These are phyloP conservation scores for Phyllostachys edulis DNA, from an alignment of 176 grass and related monocot species.

Conservation along the genomic window DNA sequence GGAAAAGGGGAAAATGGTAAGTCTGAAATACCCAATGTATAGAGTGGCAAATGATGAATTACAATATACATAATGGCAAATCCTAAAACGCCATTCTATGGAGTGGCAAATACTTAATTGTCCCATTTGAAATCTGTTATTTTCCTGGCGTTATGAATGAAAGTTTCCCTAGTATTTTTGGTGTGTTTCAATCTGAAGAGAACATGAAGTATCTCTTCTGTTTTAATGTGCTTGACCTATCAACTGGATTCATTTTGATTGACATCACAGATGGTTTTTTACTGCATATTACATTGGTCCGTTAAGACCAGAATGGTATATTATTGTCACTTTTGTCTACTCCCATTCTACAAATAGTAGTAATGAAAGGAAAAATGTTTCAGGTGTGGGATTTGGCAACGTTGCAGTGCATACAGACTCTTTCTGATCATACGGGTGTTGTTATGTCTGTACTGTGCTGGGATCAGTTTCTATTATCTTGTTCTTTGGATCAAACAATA, in stretches of 20 bases:
- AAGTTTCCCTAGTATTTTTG: background rate
- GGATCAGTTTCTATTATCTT: constrained; percentile 97
- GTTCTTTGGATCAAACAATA: constrained; percentile 89
- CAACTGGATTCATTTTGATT: background rate
- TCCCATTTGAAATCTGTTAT: constrained; percentile 5
- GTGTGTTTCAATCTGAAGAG: background rate
- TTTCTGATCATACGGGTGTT: constrained; percentile 73
- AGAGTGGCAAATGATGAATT: too few species aligned
- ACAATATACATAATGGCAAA: too few species aligned
- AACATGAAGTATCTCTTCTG: background rate
- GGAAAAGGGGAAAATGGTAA: too few species aligned
- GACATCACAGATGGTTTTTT: constrained; percentile 12
- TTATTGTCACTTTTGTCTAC: constrained; percentile 22
- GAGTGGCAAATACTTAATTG: too few species aligned
- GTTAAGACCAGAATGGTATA: constrained; percentile 2
- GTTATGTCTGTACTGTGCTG: constrained; percentile 95
- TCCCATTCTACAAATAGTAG: constrained; percentile 19
- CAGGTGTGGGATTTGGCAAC: constrained; percentile 95
- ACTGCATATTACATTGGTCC: background rate
- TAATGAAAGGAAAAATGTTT: constrained; percentile 40
- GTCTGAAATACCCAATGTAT: too few species aligned
- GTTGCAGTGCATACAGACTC: constrained; percentile 87
- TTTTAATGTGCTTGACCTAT: constrained; percentile 16
- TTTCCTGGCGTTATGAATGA: background rate
- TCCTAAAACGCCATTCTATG: too few species aligned